Conservation (phyloP, 208 protist species). For the Porcisia hertigi region DNA sequence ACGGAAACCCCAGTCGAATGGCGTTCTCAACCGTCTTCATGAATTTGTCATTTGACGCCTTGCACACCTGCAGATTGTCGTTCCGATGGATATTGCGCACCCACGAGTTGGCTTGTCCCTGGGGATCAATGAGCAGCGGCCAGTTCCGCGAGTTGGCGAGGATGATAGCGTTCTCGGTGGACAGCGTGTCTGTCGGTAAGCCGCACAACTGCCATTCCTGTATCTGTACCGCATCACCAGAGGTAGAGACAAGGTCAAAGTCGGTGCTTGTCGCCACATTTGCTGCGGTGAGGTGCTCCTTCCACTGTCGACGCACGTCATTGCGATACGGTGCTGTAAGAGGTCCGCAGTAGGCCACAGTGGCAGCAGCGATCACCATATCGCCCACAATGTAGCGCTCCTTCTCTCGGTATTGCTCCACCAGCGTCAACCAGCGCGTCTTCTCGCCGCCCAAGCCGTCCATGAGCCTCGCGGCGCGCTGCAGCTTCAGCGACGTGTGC, state of each 20-base stretch:
- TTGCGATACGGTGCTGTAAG: conserved; percentile 94
- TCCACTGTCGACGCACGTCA: conserved; percentile 86
- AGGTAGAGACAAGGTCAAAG: conserved; percentile 84
- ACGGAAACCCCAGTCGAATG: conserved; percentile 96
- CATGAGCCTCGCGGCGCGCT: conserved; percentile 95
- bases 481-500: conserved; percentile 93
- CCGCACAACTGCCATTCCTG: conserved; percentile 96
- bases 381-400: conserved; percentile 93
- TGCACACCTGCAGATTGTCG: conserved; percentile 95
- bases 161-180: conserved; percentile 98
- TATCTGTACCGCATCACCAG: conserved; percentile 95
- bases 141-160: conserved; percentile 93
- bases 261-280: conserved; percentile 69
- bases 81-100: conserved; percentile 95
- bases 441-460: conserved; percentile 97
- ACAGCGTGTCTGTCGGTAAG: conserved; percentile 95
- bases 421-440: conserved; percentile 88
- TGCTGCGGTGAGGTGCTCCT: conserved; percentile 53
- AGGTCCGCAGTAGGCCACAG: conserved; percentile 96
- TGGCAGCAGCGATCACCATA: conserved; percentile 94
- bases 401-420: conserved; percentile 86
- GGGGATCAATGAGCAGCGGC: conserved; percentile 98
- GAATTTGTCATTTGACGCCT: conserved; percentile 95
- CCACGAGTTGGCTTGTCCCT: conserved; percentile 98
- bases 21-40: conserved; percentile 95